Evolutionary conservation across 148 eudicot species (phyloP).

Genomic region (Vaccinium myrtillus): DNA sequence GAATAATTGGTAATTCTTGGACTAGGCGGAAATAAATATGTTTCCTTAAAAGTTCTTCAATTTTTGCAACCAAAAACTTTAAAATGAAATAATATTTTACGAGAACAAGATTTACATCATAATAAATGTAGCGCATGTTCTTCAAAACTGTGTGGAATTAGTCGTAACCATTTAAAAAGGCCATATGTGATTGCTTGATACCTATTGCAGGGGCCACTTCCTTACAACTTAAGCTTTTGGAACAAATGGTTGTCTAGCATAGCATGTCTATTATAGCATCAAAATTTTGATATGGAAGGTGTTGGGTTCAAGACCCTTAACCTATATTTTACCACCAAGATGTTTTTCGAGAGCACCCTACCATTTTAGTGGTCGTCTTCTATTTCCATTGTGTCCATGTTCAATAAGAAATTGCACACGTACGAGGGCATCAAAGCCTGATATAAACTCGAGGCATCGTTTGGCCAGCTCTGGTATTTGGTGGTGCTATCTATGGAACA

Average conservation of each 20-base stretch:
- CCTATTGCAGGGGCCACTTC: neutral
- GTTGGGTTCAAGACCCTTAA: neutral
- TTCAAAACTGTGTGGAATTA: neutral
- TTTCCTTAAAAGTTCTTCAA: neutral
- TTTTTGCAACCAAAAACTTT: neutral
- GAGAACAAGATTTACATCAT: neutral
- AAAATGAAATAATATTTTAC: neutral
- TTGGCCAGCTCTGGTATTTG: neutral
- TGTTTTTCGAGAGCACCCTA: neutral
- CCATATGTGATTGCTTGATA: neutral
- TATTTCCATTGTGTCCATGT: neutral
- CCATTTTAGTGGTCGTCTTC: neutral
- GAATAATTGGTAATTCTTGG: neutral
- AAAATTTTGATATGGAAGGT: neutral
- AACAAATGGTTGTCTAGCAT: neutral
- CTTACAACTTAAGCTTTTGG: neutral
- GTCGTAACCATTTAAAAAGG: neutral
- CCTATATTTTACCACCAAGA: neutral
- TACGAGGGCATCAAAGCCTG: neutral
- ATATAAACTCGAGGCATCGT: neutral
- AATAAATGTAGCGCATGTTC: neutral
- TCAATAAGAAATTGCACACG: neutral
- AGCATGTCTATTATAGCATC: neutral
- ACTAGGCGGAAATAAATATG: neutral
- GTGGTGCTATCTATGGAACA: neutral